Base-by-base conservation (phyloP, 441 rosid species). In the Rhodomyrtus psidioides region DNA sequence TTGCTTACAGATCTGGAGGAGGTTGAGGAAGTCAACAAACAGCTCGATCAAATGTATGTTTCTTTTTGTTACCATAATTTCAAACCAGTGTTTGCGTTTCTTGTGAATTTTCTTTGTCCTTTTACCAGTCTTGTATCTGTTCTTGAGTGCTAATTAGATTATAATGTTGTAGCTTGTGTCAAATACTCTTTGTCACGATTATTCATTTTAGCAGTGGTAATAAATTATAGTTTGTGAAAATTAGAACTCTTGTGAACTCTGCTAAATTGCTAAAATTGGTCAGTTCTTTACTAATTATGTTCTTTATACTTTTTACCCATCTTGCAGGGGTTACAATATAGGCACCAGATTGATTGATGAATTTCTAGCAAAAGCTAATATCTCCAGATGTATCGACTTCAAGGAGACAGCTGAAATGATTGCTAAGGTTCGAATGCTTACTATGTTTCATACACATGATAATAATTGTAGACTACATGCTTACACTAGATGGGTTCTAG, bases 1-100 rank as follows among this genome's bases (percentile, higher is more conserved):
- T 89, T 97, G 92, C 95, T 96, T 83, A 97, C 98, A 55, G 99
- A 97, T 85, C 90, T 97, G 85, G 99, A 97, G 91, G 99, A 96
- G 87, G 97, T 95, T 60, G 98, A 97, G 54, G 98, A 97, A 90
- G 99, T 97, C 86, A 95, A 96, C 95, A 94, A 95, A 88, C 98
- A 96, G 90, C 98, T 96, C 24, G 98, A 97, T 92, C 99, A 94
- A 90, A 97, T 97, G 98, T 96, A 91, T 21, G 84, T 46, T 39
- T 42, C 21, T 16, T n/a, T 62, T 84, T 34, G 49, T 81, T 28
- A 58, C 60, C 81, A 15, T 62, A 34, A 26, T 55, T 83, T 81
- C 49, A 28, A 34, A n/a, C 57, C 55, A 16, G 26, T 42, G 1
- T 62, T 54, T 70, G 81, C 8, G 0, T n/a, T 53, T 27, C 58